Evolutionary conservation across 2,329 filamentous ascomycete genomes (phyloP).

Genomic region (Penicillium glabrum): DNA sequence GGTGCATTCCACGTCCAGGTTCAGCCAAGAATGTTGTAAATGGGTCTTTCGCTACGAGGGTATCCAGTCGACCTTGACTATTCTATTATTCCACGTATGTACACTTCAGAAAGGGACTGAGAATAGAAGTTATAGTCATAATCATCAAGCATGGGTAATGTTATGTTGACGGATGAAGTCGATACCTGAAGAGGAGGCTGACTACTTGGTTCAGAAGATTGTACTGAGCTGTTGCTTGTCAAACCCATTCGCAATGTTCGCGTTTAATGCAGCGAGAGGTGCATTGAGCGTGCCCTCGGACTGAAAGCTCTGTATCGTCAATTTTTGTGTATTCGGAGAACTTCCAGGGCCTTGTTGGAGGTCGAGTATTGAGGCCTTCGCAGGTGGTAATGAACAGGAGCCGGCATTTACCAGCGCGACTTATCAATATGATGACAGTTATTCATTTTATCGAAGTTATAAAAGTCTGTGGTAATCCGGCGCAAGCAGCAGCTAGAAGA

Average conservation of each 20-base stretch:
- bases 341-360: slow-evolving; percentile 15
- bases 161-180: neutral
- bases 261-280: slow-evolving; percentile 21
- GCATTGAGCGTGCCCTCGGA: slow-evolving; percentile 19
- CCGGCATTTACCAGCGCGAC: slow-evolving; percentile 23
- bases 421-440: slow-evolving; percentile 6
- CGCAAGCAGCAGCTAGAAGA: slow-evolving; percentile 21
- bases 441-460: slow-evolving; percentile 9
- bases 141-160: neutral
- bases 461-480: slow-evolving; percentile 14
- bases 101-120: slow-evolving; percentile 7
- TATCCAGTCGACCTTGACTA: slow-evolving; percentile 24
- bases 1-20: slow-evolving; percentile 9
- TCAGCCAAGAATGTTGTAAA: slow-evolving; percentile 22
- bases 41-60: slow-evolving; percentile 11
- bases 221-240: slow-evolving; percentile 5
- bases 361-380: slow-evolving; percentile 10
- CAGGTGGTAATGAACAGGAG: slow-evolving; percentile 18
- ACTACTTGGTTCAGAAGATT: neutral
- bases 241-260: slow-evolving; percentile 19
- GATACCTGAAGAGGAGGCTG: neutral
- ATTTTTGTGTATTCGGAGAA: slow-evolving; percentile 19
- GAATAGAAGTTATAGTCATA: slow-evolving; percentile 8
- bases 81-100: slow-evolving; percentile 21
- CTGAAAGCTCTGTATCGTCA: slow-evolving; percentile 16